Base-by-base conservation (phyloP, 345 rosid genomes). In the Passiflora organensis region DNA sequence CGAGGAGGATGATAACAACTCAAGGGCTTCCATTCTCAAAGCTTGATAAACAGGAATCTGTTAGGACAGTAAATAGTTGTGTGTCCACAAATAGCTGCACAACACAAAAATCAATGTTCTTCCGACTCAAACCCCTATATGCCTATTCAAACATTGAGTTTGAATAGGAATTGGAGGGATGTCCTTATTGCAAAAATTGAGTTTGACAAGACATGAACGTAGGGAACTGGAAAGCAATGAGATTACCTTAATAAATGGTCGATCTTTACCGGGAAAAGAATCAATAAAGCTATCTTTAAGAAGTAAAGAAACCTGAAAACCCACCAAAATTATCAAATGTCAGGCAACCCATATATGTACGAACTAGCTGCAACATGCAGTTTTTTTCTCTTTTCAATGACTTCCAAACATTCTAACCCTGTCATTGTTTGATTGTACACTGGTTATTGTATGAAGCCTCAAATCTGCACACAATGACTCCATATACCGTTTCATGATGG, bases 211-310 rank as follows among this genome's bases (percentile, higher is more conserved):
- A 22, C 34, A 5, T 2, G 8, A 45, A 1, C 13, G 28, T 17
- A 45, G 13, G 6, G 15, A 17, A 36, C 18, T n/a, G 12, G n/a
- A 25, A 15, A 20, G 0, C 45, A 32, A 4, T 34, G 6, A 41
- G 13, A 6, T 65, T 72, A 88, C 99, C 99, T 81, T 84, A 63
- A 93, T 37, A 57, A 93, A 93, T 28, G 91, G 72, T 62, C 80
- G 69, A 62, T 93, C 99, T 73, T 77, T 78, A 51, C 60, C 57
- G 43, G 89, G 82, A 73, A 93, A 93, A 22, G 99, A 93, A 68
- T 86, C 99, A 28, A 93, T 72, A 68, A 78, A 89, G 70, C 95
- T 93, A 74, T 93, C 97, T 63, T 89, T 93, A 50, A 93, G 83
- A 56, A 93, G 94, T 72, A 93, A 68, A 38, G 91, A 93, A 58